A percentile compares a stretch with the other conserved stretches of the same genome.
Evolutionary conservation across 2,329 filamentous ascomycete genomes (phyloP).

Genomic region (Cytospora piceicola): DNA sequence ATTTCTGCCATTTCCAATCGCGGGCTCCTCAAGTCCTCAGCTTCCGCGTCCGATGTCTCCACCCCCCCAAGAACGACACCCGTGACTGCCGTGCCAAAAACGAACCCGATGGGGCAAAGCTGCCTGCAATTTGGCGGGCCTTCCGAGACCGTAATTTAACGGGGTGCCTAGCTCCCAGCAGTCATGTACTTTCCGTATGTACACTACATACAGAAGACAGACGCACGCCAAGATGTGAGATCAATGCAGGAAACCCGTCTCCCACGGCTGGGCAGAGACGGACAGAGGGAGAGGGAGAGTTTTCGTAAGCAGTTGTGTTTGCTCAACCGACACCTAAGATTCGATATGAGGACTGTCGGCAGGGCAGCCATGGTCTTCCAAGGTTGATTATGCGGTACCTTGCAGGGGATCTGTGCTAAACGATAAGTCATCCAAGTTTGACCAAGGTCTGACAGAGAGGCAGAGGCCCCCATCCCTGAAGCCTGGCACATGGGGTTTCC

Average conservation of each 20-base stretch:
- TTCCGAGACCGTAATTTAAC: conserved; percentile 28
- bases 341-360: neutral
- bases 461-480: conserved; percentile 21
- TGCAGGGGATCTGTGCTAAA: conserved; percentile 11
- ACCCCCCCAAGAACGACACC: conserved; percentile 21
- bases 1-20: conserved; percentile 24
- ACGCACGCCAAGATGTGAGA: neutral
- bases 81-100: conserved; percentile 28
- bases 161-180: conserved; percentile 12
- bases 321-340: neutral
- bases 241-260: neutral
- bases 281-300: neutral
- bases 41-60: conserved; percentile 24
- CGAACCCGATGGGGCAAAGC: conserved; percentile 22
- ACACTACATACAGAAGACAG: neutral
- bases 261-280: neutral
- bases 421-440: conserved; percentile 17
- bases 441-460: conserved; percentile 17
- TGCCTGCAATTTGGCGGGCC: conserved; percentile 31
- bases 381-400: neutral
- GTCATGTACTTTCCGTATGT: neutral
- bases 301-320: neutral
- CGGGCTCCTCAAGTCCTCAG: conserved; percentile 10
- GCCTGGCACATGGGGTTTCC: neutral
- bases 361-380: neutral